These are phyloP conservation scores for Jimgerdemannia lactiflua DNA, from an alignment of 192 early-diverging fungal genomes.

Conservation along the genomic window DNA sequence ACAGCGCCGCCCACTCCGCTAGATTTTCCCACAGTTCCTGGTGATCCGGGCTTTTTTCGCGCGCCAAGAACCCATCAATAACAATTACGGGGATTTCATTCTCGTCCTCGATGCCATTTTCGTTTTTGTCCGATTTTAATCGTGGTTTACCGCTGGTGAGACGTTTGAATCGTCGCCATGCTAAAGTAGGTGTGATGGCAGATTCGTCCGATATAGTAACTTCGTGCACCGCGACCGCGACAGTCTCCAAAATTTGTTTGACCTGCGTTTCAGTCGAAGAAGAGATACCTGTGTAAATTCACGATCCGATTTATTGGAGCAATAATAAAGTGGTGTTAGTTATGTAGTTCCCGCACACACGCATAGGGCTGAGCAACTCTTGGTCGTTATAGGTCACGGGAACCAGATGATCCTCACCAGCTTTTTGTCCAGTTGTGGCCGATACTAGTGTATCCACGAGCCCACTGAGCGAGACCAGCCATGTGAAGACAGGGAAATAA, in stretches of 20 bases:
- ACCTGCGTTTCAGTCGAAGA: constrained; percentile 82
- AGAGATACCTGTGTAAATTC: constrained; percentile 44
- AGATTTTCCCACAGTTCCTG: constrained; percentile 66
- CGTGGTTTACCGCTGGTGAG: constrained; percentile 13
- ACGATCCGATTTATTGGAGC: too few relatives aligned
- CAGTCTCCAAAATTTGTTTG: constrained; percentile 77
- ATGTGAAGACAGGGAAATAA: constrained; percentile 91
- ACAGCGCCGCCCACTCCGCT: constrained; percentile 78
- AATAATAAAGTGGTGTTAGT: too few relatives aligned
- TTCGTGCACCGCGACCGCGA: constrained; percentile 70
- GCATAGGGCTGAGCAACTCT: constrained; percentile 11
- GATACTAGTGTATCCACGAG: constrained; percentile 82
- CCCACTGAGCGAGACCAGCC: constrained; percentile 65
- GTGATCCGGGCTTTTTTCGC: constrained; percentile 56
- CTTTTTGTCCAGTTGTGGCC: constrained; percentile 88
- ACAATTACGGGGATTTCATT: constrained; percentile 78
- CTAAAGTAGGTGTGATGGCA: neutral
- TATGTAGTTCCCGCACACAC: too few relatives aligned
- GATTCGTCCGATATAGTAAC: constrained; percentile 32
- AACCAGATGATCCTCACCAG: constrained; percentile 37
- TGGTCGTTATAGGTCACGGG: too few relatives aligned
- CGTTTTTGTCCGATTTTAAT: constrained; percentile 27
- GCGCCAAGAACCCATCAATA: constrained; percentile 82
- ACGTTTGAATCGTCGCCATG: neutral
- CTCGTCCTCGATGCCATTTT: constrained; percentile 4